Evolutionary conservation across 179 eudicot genomes (phyloP), one percentile per base, ranked within the genome.

Genomic region (Dionaea muscipula): DNA sequence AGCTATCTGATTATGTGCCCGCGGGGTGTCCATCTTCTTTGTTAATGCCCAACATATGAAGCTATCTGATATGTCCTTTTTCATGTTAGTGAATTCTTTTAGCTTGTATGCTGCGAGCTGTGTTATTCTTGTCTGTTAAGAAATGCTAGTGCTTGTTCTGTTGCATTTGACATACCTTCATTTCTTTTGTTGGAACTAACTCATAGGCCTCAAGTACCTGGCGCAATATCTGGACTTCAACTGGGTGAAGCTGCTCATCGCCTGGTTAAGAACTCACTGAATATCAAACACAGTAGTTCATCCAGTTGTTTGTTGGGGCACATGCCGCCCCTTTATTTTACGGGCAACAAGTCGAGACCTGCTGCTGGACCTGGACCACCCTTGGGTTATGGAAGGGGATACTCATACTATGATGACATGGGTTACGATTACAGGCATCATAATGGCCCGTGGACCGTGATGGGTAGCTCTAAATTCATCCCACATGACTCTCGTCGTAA

Each of bases 241-340:
- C 71, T 87, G 66, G 96, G 94, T 39, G 84, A 88, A 74, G 98
- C 98, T 53, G 96, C 96, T 27, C 84, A 84, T 51, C 94, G 93
- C 59, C 77, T 91, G 52, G 64, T 91, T 24, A 81, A 69, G 58
- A 87, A 82, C 70, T 70, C 83, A 15, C 60, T 88, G 57, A 80
- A 80, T 67, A 64, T 85, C 22, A 85, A 64, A 70, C 68, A 76
- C 31, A 54, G 63, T 61, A 71, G 45, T 38, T 67, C 72, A 28
- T 49, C 73, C 56, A 72, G 73, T 24, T 81, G 78, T 40, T 50
- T 56, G n/a, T 56, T 65, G 50, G 74, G 75, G 43, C 73, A 71
- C 28, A 52, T 50, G 63, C 65, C 72, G 48, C 38, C 68, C 46
- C 72, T 66, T 40, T 67, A 75, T 76, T 60, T 37, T 54, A 64